A percentile compares a stretch with the other conserved stretches of the same genome.
These are phyloP conservation scores for Amphirosellinia nigrospora DNA, from an alignment of 495 filamentous ascomycete genomes.

Conservation along the genomic window DNA sequence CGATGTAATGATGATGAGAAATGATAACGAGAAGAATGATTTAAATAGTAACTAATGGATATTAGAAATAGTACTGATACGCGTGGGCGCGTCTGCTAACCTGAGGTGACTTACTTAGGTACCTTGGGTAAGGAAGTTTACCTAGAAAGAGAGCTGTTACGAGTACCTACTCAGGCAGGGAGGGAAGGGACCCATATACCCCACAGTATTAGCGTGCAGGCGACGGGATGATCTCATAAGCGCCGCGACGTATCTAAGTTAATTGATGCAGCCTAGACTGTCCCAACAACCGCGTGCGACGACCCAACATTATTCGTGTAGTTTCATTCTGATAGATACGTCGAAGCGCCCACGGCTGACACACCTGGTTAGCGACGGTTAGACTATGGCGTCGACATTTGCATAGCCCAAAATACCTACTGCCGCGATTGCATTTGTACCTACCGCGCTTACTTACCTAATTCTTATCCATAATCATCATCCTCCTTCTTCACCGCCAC, in stretches of 20 bases:
- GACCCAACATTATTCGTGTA: background rate
- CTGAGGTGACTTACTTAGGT: too few relatives aligned
- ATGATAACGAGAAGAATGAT: background rate
- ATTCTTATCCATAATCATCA: background rate
- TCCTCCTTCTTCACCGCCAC: background rate
- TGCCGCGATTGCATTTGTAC: background rate
- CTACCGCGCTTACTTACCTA: too few relatives aligned
- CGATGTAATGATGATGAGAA: background rate
- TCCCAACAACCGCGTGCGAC: background rate
- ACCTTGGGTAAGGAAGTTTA: too few relatives aligned
- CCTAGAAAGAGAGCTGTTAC: too few relatives aligned
- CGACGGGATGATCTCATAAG: conserved; percentile 4
- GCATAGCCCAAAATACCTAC: background rate
- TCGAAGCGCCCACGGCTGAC: background rate
- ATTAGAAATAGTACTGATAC: background rate
- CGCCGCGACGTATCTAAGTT: background rate
- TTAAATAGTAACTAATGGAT: background rate
- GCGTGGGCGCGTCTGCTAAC: background rate
- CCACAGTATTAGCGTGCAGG: background rate
- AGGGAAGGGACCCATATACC: too few relatives aligned
- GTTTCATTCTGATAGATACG: background rate
- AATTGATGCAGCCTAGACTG: background rate
- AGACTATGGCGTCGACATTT: conserved; percentile 18
- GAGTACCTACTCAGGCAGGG: background rate
- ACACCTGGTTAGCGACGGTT: background rate